phyloP scores from a whole-genome alignment of 106 monocot species.

The Dendrobium catenatum region DNA sequence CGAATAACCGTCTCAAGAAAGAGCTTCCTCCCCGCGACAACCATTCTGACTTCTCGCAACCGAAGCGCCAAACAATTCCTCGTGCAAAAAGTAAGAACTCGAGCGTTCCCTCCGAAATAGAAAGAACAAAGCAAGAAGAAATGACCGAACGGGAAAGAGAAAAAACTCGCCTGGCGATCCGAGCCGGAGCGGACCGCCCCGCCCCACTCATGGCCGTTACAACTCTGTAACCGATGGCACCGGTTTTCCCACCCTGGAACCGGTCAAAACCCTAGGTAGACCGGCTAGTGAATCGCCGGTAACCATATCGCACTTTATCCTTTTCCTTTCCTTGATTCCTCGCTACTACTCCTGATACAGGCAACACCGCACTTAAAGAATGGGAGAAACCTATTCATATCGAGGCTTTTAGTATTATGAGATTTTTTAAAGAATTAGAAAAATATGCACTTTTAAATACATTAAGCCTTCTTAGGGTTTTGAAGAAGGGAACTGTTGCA shows the following conservation, averaged over 20 bases:
- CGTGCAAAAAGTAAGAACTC: not conserved
- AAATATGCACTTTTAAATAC: no score
- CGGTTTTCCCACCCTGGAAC: slow-evolving; percentile 18
- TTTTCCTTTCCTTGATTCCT: slow-evolving; percentile 23
- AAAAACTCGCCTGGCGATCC: slow-evolving; percentile 21
- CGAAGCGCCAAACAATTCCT: no score
- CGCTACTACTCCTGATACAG: slow-evolving; percentile 8
- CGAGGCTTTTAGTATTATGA: no score
- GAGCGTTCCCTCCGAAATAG: not conserved
- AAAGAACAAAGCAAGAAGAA: not conserved
- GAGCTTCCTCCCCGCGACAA: not conserved
- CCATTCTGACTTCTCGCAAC: not conserved
- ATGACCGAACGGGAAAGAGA: no score
- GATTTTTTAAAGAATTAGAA: no score
- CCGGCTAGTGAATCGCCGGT: no score
- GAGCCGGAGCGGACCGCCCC: slow-evolving; percentile 21
- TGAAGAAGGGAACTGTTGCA: no score
- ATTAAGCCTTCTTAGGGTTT: no score
- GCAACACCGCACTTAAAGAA: no score
- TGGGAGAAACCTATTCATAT: no score
- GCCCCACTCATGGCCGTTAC: not conserved
- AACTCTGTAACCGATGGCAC: slow-evolving; percentile 16
- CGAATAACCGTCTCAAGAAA: not conserved
- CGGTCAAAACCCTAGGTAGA: slow-evolving; percentile 10
- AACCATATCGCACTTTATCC: not conserved